A percentile compares a stretch with the other conserved stretches of the same genome.
Evolutionary conservation across 225 moss, liverwort and hornwort genomes (phyloP).

Genomic region (Pseudisothecium myosuroides): DNA sequence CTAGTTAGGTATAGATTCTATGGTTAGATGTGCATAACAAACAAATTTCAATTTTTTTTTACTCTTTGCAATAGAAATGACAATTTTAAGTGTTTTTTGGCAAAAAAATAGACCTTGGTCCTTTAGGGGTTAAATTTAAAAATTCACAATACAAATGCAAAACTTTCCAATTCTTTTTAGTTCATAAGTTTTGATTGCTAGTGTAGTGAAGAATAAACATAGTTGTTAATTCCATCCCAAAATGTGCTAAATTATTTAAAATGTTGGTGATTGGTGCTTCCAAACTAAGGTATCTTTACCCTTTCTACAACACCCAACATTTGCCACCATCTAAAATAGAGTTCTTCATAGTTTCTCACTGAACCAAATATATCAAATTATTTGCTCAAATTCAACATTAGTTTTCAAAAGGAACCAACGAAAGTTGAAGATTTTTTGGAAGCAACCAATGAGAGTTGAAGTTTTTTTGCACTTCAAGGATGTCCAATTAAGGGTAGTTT

Average conservation of each 20-base stretch:
- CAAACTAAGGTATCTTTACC: no score
- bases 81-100: no score
- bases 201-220: not conserved
- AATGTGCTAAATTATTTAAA: rapidly evolving
- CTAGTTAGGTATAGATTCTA: no score
- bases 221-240: not conserved
- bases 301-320: not conserved
- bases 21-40: no score
- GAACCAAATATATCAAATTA: rapidly evolving
- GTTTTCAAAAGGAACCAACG: not conserved
- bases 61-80: no score
- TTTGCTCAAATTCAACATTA: not conserved
- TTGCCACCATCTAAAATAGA: no score
- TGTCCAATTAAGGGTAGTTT: not conserved
- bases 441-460: not conserved
- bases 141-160: no score
- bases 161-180: no score
- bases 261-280: not conserved
- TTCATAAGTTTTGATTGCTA: not conserved
- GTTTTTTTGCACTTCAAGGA: not conserved
- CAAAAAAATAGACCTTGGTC: no score
- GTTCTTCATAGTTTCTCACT: no score
- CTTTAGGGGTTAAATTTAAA: no score
- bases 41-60: no score
- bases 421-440: not conserved